phyloP scores from a whole-genome alignment of 2,329 filamentous ascomycete genomes.

The Colletotrichum acutatum region DNA sequence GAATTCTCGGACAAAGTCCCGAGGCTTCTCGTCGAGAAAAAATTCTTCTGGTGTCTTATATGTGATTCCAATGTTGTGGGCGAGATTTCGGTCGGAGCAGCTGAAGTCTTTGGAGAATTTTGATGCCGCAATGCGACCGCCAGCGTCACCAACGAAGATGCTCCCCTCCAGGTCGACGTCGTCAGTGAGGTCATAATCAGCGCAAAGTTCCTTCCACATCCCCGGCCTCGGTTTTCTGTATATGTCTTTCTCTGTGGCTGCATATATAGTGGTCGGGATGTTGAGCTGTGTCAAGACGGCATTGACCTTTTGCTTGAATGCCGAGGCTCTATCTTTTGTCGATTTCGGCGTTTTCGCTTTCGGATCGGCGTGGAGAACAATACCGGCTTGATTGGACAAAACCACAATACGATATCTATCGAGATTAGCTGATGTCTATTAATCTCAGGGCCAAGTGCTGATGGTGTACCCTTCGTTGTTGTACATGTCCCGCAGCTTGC shows the following conservation, averaged over 20 bases:
- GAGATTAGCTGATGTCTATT: not conserved
- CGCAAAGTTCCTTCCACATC: constrained; percentile 80
- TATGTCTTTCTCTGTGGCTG: constrained; percentile 83
- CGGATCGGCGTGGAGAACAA: constrained; percentile 79
- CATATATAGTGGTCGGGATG: constrained; percentile 84
- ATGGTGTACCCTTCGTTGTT: constrained; percentile 69
- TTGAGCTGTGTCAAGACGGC: constrained; percentile 78
- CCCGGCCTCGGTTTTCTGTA: constrained; percentile 89
- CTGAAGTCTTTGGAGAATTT: constrained; percentile 66
- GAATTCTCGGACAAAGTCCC: constrained; percentile 76
- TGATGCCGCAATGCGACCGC: constrained; percentile 66
- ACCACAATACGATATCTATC: constrained; percentile 79
- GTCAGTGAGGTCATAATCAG: constrained; percentile 68
- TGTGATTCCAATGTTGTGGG: constrained; percentile 81
- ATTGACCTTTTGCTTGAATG: constrained; percentile 85
- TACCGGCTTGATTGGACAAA: constrained; percentile 88
- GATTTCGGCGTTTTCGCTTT: constrained; percentile 72
- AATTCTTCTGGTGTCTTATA: constrained; percentile 94
- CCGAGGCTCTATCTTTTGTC: constrained; percentile 71
- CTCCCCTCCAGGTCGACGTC: constrained; percentile 76
- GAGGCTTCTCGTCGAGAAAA: constrained; percentile 76
- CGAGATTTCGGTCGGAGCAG: constrained; percentile 81
- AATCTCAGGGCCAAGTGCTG: not conserved
- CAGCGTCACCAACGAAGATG: constrained; percentile 92
- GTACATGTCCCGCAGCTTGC: constrained; percentile 73